Percentiles rank a stretch among this genome's conserved stretches.
These are phyloP conservation scores for Phytopythium litorale DNA, from an alignment of 352 stramenopile genomes.

Conservation along the genomic window DNA sequence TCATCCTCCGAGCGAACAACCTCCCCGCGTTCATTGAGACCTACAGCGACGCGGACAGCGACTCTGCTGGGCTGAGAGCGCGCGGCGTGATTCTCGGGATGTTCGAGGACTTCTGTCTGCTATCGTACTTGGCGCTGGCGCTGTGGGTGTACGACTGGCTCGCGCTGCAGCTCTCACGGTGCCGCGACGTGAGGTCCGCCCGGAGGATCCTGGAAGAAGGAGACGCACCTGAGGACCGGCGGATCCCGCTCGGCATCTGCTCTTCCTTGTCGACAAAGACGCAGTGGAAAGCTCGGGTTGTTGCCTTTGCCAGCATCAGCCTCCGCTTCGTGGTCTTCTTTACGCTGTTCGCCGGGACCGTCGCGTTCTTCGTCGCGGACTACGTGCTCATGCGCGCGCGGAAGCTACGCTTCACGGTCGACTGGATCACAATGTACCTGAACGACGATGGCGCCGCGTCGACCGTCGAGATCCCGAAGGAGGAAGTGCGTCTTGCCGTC, in stretches of 20 bases:
- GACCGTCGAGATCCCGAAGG: conserved; percentile 23
- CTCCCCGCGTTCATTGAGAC: conserved; percentile 23
- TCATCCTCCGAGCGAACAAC: conserved; percentile 18
- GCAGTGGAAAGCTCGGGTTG: neutral
- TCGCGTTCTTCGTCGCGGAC: conserved; percentile 28
- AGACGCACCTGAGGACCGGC: neutral
- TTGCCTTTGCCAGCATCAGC: neutral
- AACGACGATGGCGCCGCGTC: conserved; percentile 27
- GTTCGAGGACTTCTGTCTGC: conserved; percentile 37
- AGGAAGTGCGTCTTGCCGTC: conserved; percentile 19
- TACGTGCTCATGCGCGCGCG: conserved; percentile 32
- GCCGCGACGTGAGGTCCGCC: conserved; percentile 1
- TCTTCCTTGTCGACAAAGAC: neutral
- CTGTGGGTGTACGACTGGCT: conserved; percentile 15
- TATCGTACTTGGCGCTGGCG: conserved; percentile 20
- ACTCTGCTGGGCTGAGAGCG: conserved; percentile 11
- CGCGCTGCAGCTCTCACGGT: conserved; percentile 13
- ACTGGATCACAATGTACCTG: conserved; percentile 33
- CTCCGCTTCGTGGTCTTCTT: conserved; percentile 28
- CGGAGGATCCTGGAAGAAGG: neutral
- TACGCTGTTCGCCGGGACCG: conserved; percentile 18
- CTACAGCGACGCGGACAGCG: conserved; percentile 20
- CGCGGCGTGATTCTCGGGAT: conserved; percentile 24
- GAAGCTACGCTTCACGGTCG: conserved; percentile 40
- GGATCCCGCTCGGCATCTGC: neutral